Evolutionary conservation across 2,329 filamentous ascomycete genomes (phyloP).

Genomic region (Hymenotorrendiella dingleyae): DNA sequence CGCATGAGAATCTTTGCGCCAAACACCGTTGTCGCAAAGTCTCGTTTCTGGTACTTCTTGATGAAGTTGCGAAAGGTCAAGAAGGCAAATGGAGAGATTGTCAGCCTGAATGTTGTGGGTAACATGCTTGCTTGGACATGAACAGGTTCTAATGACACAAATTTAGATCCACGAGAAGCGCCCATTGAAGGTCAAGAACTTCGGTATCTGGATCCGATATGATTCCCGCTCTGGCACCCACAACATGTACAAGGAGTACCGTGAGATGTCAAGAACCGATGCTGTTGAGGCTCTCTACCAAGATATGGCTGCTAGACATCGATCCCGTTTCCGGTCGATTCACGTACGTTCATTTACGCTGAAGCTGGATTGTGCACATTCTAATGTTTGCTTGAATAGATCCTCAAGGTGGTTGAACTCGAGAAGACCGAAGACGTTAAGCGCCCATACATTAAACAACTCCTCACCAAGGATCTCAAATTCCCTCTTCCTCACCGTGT

Average conservation of each 20-base stretch:
- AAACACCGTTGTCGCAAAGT: conserved; percentile 98
- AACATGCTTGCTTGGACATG: conserved; percentile 2
- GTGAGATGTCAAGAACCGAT: conserved; percentile 93
- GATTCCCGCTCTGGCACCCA: conserved; percentile 99
- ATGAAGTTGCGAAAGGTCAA: conserved; percentile 99
- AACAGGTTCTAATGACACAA: conserved; percentile 14
- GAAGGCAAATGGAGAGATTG: conserved; percentile 99
- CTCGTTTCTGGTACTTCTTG: conserved; percentile 99
- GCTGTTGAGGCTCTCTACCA: conserved; percentile 97
- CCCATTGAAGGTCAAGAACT: conserved; percentile 99
- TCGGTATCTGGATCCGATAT: conserved; percentile 99
- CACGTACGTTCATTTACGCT: conserved; percentile 76
- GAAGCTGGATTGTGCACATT: conserved; percentile 1
- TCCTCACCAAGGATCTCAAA: conserved; percentile 87
- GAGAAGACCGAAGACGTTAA: conserved; percentile 92
- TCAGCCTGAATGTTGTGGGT: conserved; percentile 90
- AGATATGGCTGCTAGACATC: conserved; percentile 99
- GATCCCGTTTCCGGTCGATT: conserved; percentile 94
- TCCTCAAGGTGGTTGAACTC: conserved; percentile 96
- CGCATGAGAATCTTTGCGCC: conserved; percentile 99
- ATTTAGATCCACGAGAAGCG: conserved; percentile 93
- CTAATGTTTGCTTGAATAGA: conserved; percentile 45
- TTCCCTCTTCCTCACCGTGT: conserved; percentile 98
- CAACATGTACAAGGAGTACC: conserved; percentile 99
- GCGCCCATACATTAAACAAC: conserved; percentile 99